A percentile compares a stretch with the other conserved stretches of the same genome.
phyloP scores from a whole-genome alignment of 2,329 filamentous ascomycete species.

The Fusarium sp. region DNA sequence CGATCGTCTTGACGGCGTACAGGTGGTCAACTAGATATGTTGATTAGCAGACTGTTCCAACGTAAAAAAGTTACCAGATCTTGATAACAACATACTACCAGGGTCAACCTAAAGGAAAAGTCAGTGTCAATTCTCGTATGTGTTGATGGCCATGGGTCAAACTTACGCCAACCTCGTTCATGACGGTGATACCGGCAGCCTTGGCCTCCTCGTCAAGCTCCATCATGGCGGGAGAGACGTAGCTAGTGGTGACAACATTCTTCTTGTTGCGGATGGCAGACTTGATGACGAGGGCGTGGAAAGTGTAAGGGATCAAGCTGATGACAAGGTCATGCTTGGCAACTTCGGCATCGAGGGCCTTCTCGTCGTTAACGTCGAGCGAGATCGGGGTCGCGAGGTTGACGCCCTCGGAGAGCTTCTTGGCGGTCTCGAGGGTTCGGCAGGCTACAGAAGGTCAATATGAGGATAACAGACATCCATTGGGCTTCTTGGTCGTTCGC shows the following conservation, averaged over 20 bases:
- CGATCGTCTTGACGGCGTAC: conserved; percentile 89
- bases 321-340: conserved; percentile 84
- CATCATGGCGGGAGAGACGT: conserved; percentile 92
- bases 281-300: conserved; percentile 91
- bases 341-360: conserved; percentile 83
- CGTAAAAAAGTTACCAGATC: background rate
- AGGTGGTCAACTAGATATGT: conserved; percentile 49
- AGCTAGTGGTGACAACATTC: conserved; percentile 94
- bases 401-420: conserved; percentile 80
- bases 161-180: conserved; percentile 91
- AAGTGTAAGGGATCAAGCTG: conserved; percentile 90
- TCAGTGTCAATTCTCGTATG: background rate
- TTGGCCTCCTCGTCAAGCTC: conserved; percentile 87
- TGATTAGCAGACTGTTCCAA: background rate
- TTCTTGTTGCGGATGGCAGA: conserved; percentile 93
- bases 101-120: conserved; percentile 34
- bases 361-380: conserved; percentile 83
- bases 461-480: background rate
- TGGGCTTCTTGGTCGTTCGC: background rate
- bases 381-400: conserved; percentile 81
- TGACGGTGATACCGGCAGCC: conserved; percentile 93
- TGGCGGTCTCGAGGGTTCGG: conserved; percentile 80
- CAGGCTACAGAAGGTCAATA: conserved; percentile 69
- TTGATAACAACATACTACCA: conserved; percentile 21
- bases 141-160: background rate